Conservation (phyloP, 192 early-diverging fungal genomes). For the Coemansia sp. region DNA sequence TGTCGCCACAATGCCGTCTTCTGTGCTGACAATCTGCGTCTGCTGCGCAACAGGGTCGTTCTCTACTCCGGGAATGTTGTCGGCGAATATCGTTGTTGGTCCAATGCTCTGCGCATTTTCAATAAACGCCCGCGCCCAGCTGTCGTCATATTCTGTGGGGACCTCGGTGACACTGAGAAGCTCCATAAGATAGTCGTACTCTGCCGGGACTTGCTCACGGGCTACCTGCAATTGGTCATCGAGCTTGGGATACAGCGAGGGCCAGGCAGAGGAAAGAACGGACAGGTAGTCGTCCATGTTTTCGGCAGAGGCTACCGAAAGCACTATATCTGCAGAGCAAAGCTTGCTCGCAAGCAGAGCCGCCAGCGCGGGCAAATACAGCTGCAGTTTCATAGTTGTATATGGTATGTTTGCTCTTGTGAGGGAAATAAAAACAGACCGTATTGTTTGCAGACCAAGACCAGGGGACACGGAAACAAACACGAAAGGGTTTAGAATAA, state of each 20-base stretch:
- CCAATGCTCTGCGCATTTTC: conserved; percentile 28
- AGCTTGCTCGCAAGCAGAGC: neutral
- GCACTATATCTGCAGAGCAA: conserved; percentile 36
- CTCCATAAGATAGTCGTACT: conserved; percentile 32
- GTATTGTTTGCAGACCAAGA: neutral
- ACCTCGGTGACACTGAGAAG: conserved; percentile 31
- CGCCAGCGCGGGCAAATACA: neutral
- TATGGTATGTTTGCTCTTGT: neutral
- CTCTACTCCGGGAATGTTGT: conserved; percentile 25
- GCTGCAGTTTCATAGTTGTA: conserved; percentile 8
- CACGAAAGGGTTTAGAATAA: neutral
- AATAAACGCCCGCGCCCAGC: conserved; percentile 37
- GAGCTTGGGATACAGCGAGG: conserved; percentile 32
- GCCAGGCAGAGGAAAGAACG: conserved; percentile 44
- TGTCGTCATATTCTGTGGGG: conserved; percentile 22
- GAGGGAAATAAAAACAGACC: neutral
- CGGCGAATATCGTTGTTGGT: conserved; percentile 37
- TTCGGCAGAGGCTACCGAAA: conserved; percentile 30
- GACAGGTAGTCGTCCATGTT: conserved; percentile 31
- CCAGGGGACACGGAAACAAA: neutral
- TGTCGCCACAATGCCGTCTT: conserved; percentile 27
- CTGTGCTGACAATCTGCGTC: conserved; percentile 23
- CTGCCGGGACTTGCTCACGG: conserved; percentile 33
- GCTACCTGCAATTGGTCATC: conserved; percentile 25
- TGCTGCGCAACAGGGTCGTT: conserved; percentile 19